phyloP scores from a whole-genome alignment of 768 basidiomycete genomes.

The Pulveroboletus frians region DNA sequence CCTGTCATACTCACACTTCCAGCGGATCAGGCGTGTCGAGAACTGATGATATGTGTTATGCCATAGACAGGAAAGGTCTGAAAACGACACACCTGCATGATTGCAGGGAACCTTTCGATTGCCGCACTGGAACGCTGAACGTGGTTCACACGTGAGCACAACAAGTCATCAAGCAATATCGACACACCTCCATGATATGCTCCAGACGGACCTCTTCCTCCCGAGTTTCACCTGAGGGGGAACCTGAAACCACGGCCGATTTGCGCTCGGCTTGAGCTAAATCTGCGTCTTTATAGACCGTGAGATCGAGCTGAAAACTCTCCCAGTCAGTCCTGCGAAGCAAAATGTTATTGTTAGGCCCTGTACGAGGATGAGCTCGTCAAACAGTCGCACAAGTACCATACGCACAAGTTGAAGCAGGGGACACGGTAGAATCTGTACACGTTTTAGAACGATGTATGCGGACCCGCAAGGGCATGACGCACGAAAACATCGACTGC shows the following conservation, averaged over 20 bases:
- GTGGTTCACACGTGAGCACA: not conserved
- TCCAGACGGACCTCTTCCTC: not conserved
- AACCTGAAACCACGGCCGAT: not conserved
- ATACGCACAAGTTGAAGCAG: slow-evolving; percentile 11
- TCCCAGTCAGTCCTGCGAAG: slow-evolving; percentile 21
- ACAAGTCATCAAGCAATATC: not conserved
- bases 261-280: not conserved
- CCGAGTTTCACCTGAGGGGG: not conserved
- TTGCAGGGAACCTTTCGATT: slow-evolving; percentile 1
- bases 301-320: slow-evolving; percentile 1
- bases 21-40: slow-evolving; percentile 20
- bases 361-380: slow-evolving; percentile 4
- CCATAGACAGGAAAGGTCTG: not conserved
- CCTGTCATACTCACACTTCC: slow-evolving; percentile 23
- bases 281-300: not conserved
- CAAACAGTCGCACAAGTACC: not conserved
- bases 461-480: not conserved
- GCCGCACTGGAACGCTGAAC: slow-evolving; percentile 4
- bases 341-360: slow-evolving; percentile 12
- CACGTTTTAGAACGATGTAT: not conserved
- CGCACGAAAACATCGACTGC: slow-evolving; percentile 19
- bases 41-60: slow-evolving; percentile 9
- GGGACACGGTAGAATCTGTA: not conserved
- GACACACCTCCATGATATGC: slow-evolving; percentile 1
- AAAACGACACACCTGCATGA: slow-evolving; percentile 18